phyloP scores from a whole-genome alignment of 805 yeast species.

The Tetrapisispora iriomotensis region DNA sequence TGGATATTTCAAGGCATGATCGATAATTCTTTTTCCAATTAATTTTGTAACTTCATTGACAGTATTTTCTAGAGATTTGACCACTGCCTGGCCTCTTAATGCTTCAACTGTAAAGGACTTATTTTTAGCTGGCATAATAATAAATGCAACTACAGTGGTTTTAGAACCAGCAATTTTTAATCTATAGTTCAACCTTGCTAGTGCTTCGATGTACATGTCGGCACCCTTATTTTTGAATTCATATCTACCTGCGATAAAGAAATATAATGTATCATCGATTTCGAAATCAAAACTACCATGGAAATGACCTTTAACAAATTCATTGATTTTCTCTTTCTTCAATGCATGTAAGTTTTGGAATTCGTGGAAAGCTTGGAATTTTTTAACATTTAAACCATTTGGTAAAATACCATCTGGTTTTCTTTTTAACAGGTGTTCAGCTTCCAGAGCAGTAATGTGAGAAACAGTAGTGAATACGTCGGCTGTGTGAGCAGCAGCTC shows the following conservation, averaged over 20 bases:
- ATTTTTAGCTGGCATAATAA: slow-evolving; percentile 95
- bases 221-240: slow-evolving; percentile 96
- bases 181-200: slow-evolving; percentile 84
- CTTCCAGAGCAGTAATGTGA: slow-evolving; percentile 89
- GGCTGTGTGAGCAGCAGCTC: slow-evolving; percentile 91
- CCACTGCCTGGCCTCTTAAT: slow-evolving; percentile 91
- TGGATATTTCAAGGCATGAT: slow-evolving; percentile 72
- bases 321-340: slow-evolving; percentile 84
- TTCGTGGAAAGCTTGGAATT: slow-evolving; percentile 95
- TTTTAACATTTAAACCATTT: slow-evolving; percentile 89
- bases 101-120: slow-evolving; percentile 94
- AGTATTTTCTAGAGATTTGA: slow-evolving; percentile 80
- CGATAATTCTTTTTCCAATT: slow-evolving; percentile 80
- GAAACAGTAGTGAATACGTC: slow-evolving; percentile 97
- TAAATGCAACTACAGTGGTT: slow-evolving; percentile 91
- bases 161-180: slow-evolving; percentile 74
- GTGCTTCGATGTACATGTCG: slow-evolving; percentile 84
- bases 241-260: slow-evolving; percentile 94
- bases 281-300: slow-evolving; percentile 95
- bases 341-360: slow-evolving; percentile 93
- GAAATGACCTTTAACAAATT: slow-evolving; percentile 92
- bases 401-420: slow-evolving; percentile 98
- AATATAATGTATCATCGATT: slow-evolving; percentile 84
- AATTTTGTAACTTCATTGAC: slow-evolving; percentile 78
- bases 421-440: slow-evolving; percentile 85